Evolutionary conservation across 768 basidiomycete genomes (phyloP).

Genomic region (Mycena rosella): DNA sequence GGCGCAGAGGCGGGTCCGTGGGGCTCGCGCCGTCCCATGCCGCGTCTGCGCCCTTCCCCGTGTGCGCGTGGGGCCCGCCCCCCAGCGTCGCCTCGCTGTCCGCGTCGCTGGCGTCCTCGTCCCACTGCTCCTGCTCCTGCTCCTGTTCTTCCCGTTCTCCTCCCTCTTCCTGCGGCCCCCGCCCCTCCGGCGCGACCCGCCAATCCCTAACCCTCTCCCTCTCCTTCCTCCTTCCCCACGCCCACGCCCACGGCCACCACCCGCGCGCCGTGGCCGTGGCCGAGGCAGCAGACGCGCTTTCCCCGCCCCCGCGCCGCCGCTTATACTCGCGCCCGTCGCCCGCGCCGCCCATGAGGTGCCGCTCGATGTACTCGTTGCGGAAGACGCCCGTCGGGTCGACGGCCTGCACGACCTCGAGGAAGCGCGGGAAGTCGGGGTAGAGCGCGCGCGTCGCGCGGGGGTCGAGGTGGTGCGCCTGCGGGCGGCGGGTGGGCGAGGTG

Average conservation of each 20-base stretch:
- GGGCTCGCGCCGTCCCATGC: too few species aligned
- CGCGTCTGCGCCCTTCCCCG: too few species aligned
- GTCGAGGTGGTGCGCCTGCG: constrained; percentile 64
- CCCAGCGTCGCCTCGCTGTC: constrained; percentile 25
- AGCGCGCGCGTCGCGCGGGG: constrained; percentile 52
- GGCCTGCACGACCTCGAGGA: constrained; percentile 54
- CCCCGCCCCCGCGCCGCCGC: constrained; percentile 34
- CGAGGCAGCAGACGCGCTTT: neutral
- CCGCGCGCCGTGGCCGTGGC: neutral
- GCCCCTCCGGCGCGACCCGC: constrained; percentile 21
- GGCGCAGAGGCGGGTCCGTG: too few species aligned
- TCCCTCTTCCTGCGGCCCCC: neutral
- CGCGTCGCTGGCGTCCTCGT: neutral
- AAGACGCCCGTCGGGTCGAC: constrained; percentile 81
- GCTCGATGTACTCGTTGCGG: constrained; percentile 89
- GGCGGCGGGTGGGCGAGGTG: too few species aligned
- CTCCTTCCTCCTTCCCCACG: neutral
- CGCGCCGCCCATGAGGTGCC: constrained; percentile 83
- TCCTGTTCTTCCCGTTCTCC: neutral
- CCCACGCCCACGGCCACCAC: neutral
- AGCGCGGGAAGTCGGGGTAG: constrained; percentile 86
- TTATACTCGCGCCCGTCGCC: constrained; percentile 59
- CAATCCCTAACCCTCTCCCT: constrained; percentile 17
- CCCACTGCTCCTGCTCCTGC: neutral
- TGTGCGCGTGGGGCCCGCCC: too few species aligned